phyloP scores from a whole-genome alignment of 306 rosid species.

The Pyrus betulifolia region DNA sequence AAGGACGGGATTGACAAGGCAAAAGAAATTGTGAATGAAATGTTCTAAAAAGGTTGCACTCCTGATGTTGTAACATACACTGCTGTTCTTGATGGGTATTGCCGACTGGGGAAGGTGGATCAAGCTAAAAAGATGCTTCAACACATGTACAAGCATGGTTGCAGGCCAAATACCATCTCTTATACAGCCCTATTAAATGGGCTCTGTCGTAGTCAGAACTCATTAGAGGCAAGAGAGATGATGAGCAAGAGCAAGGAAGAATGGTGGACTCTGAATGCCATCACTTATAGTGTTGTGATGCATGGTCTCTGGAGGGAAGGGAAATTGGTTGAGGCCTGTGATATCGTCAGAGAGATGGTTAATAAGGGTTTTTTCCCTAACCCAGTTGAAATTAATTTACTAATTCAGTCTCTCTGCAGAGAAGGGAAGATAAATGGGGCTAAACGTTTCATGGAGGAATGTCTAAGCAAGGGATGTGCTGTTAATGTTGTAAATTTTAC shows the following conservation, averaged over 20 bases:
- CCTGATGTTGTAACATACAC: slow-evolving; percentile 91
- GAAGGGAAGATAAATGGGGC: slow-evolving; percentile 62
- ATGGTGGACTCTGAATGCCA: slow-evolving; percentile 81
- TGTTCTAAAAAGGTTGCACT: slow-evolving; percentile 59
- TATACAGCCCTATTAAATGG: slow-evolving; percentile 73
- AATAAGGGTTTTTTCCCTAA: slow-evolving; percentile 57
- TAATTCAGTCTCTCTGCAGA: slow-evolving; percentile 60
- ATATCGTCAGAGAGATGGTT: slow-evolving; percentile 58
- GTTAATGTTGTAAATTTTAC: slow-evolving; percentile 76
- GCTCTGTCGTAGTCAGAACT: slow-evolving; percentile 70
- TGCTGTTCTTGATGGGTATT: slow-evolving; percentile 63
- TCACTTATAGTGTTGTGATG: slow-evolving; percentile 66
- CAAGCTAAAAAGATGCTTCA: slow-evolving; percentile 80
- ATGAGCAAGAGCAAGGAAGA: slow-evolving; percentile 65
- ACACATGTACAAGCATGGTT: slow-evolving; percentile 78
- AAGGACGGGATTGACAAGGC: slow-evolving; percentile 54
- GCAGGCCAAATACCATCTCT: slow-evolving; percentile 75
- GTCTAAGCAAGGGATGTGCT: slow-evolving; percentile 65
- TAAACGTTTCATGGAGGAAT: slow-evolving; percentile 63
- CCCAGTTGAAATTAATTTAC: slow-evolving; percentile 74
- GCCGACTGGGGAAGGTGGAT: slow-evolving; percentile 64
- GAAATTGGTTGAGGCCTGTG: slow-evolving; percentile 69
- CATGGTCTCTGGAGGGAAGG: slow-evolving; percentile 83
- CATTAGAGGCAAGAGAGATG: slow-evolving; percentile 76
- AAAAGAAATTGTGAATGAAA: slow-evolving; percentile 56